Percentiles rank a stretch among this genome's conserved stretches.
Conservation (phyloP, 371 early-diverging fungal genomes). For the Mucor piriformis region DNA sequence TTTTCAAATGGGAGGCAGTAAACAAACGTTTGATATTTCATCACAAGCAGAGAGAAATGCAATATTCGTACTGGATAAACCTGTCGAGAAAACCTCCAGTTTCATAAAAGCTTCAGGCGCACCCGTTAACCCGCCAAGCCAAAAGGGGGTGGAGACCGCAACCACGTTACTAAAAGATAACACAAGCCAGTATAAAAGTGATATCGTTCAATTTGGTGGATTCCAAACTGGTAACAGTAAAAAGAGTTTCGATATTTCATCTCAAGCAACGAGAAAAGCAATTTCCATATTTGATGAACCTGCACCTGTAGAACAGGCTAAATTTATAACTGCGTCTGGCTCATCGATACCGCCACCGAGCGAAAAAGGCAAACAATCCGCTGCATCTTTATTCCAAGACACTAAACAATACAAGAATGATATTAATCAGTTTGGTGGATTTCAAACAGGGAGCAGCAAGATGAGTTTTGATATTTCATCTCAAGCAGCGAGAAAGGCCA, state of each 20-base stretch:
- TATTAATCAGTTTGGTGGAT: conserved; percentile 14
- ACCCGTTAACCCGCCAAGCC: conserved; percentile 1
- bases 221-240: conserved; percentile 23
- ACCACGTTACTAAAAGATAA: conserved; percentile 2
- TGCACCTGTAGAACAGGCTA: not conserved
- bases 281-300: conserved; percentile 21
- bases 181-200: too few relatives aligned
- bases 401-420: too few relatives aligned
- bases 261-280: conserved; percentile 32
- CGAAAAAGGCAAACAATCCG: too few relatives aligned
- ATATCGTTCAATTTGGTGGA: conserved; percentile 26
- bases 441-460: conserved; percentile 21
- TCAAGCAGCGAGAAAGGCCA: conserved; percentile 31
- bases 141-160: not conserved
- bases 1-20: conserved; percentile 14
- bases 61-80: not conserved
- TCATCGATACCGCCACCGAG: too few relatives aligned
- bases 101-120: conserved; percentile 18
- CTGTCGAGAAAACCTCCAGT: too few relatives aligned
- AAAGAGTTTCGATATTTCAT: conserved; percentile 18
- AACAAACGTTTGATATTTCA: conserved; percentile 1
- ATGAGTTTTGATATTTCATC: conserved; percentile 19
- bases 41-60: not conserved
- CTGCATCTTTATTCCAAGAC: too few relatives aligned
- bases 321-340: too few relatives aligned